phyloP scores from a whole-genome alignment of 2,329 filamentous ascomycete species.

The Penicillium hesseltinei region DNA sequence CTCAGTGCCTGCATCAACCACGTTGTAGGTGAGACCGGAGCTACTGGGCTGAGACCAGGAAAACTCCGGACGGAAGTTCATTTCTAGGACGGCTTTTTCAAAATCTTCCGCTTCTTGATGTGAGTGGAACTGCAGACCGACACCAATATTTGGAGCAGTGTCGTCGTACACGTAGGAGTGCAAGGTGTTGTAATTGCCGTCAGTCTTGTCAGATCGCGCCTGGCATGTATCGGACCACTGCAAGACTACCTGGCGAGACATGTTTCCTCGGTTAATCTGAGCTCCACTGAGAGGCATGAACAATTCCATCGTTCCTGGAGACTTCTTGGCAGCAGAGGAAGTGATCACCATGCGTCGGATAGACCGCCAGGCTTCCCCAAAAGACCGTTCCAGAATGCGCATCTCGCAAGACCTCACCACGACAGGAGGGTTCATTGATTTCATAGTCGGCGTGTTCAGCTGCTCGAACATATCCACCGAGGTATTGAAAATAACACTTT shows the following conservation, averaged over 20 bases:
- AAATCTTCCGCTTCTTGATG: constrained; percentile 26
- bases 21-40: constrained; percentile 29
- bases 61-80: constrained; percentile 24
- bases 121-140: constrained; percentile 26
- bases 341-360: constrained; percentile 33
- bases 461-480: constrained; percentile 32
- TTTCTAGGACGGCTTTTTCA: constrained; percentile 26
- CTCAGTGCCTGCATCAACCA: constrained; percentile 26
- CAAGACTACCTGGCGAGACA: constrained; percentile 24
- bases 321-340: constrained; percentile 28
- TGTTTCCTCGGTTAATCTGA: constrained; percentile 25
- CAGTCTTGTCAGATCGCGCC: constrained; percentile 26
- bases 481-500: constrained; percentile 29
- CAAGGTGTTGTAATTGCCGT: constrained; percentile 31
- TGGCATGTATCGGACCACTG: constrained; percentile 36
- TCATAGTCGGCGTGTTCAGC: constrained; percentile 31
- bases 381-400: constrained; percentile 32
- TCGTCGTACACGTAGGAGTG: constrained; percentile 33
- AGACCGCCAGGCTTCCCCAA: constrained; percentile 30
- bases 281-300: constrained; percentile 33
- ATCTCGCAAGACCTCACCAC: constrained; percentile 30
- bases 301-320: constrained; percentile 27
- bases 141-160: constrained; percentile 30
- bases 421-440: constrained; percentile 27
- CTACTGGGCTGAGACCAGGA: constrained; percentile 25